These are phyloP conservation scores for Colletotrichum filicis DNA, from an alignment of 2,329 filamentous ascomycete species.

Conservation along the genomic window DNA sequence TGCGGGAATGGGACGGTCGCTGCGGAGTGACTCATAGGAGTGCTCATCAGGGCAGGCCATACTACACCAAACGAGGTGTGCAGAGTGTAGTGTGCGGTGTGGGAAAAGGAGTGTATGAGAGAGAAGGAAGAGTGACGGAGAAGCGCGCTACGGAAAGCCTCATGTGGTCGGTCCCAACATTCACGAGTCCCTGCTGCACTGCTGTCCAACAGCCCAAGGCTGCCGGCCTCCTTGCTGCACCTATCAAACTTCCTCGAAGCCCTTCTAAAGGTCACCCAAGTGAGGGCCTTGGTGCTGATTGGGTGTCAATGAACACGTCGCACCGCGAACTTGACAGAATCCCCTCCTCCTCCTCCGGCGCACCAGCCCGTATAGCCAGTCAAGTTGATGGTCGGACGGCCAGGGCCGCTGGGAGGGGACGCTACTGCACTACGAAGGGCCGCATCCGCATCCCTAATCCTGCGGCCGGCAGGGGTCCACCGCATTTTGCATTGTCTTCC, in stretches of 20 bases:
- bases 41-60: not conserved
- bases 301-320: conserved; percentile 29
- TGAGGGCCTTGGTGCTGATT: conserved; percentile 18
- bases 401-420: conserved; percentile 29
- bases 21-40: conserved; percentile 30
- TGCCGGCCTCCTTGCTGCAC: conserved; percentile 42
- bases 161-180: conserved; percentile 34
- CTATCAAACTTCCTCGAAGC: conserved; percentile 40
- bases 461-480: conserved; percentile 22
- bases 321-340: conserved; percentile 1
- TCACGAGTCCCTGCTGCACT: conserved; percentile 32
- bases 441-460: conserved; percentile 33
- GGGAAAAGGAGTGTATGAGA: not conserved
- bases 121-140: conserved; percentile 1
- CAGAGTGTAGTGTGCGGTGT: not conserved
- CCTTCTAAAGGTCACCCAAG: conserved; percentile 20
- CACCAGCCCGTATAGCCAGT: conserved; percentile 20
- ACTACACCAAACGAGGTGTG: not conserved
- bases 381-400: not conserved
- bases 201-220: conserved; percentile 34
- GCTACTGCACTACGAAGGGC: conserved; percentile 33
- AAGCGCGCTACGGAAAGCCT: not conserved
- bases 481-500: conserved; percentile 13
- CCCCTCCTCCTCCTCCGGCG: conserved; percentile 5
- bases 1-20: conserved; percentile 13